Evolutionary conservation across 169 alveolate genomes (phyloP).

Genomic region (Plasmodium gallinaceum): DNA sequence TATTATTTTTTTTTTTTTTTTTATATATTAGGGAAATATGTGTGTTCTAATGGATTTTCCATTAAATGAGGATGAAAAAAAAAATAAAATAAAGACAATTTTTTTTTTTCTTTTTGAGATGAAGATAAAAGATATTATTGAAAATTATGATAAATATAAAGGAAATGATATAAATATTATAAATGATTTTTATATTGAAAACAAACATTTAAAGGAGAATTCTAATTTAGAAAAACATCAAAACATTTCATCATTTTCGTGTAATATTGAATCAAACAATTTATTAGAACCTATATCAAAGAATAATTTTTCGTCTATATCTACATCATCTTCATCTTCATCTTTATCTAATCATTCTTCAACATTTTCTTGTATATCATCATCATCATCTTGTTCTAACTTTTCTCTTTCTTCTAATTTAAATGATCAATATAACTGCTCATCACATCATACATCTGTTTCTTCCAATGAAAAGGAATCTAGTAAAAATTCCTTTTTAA

Average conservation of each 20-base stretch:
- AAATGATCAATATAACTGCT: no score
- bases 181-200: neutral
- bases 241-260: no score
- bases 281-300: no score
- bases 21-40: conserved; percentile 28
- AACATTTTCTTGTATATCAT: no score
- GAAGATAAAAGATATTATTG: conserved; percentile 27
- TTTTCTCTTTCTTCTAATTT: no score
- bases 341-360: no score
- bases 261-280: no score
- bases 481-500: no score
- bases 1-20: neutral
- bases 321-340: neutral
- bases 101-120: conserved; percentile 45
- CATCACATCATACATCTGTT: neutral
- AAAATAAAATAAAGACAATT: conserved; percentile 18
- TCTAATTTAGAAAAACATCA: no score
- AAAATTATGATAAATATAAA: neutral
- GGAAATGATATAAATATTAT: neutral
- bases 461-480: neutral
- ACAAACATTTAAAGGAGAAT: neutral
- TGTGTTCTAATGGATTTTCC: conserved; percentile 37
- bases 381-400: no score
- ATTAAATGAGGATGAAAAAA: conserved; percentile 49
- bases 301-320: neutral